phyloP scores from a whole-genome alignment of 441 rosid species.

The Sinapis alba region DNA sequence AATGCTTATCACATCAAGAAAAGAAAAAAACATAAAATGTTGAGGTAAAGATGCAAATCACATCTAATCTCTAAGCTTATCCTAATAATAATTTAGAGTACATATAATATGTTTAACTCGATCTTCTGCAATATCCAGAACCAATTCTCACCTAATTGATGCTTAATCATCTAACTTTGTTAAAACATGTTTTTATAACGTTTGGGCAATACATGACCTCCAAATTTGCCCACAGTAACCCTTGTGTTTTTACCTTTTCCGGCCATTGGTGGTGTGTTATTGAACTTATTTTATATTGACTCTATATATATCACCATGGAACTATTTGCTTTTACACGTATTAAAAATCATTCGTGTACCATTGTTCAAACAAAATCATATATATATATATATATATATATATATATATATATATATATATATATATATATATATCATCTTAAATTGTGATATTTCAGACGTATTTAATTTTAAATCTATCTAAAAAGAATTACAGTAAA shows the following conservation, averaged over 20 bases:
- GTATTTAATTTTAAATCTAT: no score
- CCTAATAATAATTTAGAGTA: conserved; percentile 4
- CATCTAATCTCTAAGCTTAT: conserved; percentile 32
- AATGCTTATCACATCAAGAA: conserved; percentile 37
- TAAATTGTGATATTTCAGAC: no score
- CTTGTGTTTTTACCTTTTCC: not conserved
- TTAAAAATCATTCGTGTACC: not conserved
- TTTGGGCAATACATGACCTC: not conserved
- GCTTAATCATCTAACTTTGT: not conserved
- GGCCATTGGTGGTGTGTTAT: not conserved
- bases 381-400: not conserved
- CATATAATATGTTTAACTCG: not conserved
- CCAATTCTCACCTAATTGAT: conserved; percentile 1
- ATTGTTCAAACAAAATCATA: not conserved
- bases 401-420: not conserved
- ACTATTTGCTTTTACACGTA: not conserved
- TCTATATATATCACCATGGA: not conserved
- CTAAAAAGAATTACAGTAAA: no score
- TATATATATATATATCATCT: not conserved
- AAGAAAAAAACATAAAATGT: conserved; percentile 14
- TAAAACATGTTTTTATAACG: not conserved
- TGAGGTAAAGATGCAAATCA: conserved; percentile 26
- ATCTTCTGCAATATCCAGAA: not conserved
- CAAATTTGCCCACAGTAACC: not conserved
- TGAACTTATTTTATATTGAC: not conserved